Base-by-base conservation (phyloP, 2,329 filamentous ascomycete genomes). In the Exophiala sideris region DNA sequence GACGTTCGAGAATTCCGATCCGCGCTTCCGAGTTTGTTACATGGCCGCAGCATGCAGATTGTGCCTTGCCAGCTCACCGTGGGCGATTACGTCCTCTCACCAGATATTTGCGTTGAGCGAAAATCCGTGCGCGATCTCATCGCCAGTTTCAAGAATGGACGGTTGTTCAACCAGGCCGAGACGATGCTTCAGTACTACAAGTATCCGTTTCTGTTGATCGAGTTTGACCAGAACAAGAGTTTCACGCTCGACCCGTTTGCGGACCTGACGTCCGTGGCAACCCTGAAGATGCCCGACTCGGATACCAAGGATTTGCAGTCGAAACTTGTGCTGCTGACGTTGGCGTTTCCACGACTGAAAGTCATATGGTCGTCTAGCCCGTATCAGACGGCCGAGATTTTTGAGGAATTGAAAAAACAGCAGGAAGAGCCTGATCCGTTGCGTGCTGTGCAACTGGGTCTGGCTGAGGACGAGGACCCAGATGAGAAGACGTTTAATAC, bases 1-100 rank as follows among this genome's bases (percentile, higher is more conserved):
- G 94, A 99, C 65, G 89, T 97, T 29, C 89, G 94, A 67, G 94
- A 99, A 71, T 97, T 99, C 69, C 85, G 94, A 60, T 96, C 91
- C 32, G 91, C 89, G 1, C 79, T 99, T 0, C 92, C 94, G 0
- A 96, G 91, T 1, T 80, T 99, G 3, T 79, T 97, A 2, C 92
- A 99, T 69, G 94, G 89, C 1, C 87, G 89, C 48, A 89, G 84
- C 64, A 92, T 96, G 76, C 78, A 91, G 33, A 85, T 97, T 40
- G 86, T 97, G 0, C 94, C 94, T 1, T 96, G 92, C 72, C 95
- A 95, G 83, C 77, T 99, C 56, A 99, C 92, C 1, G 92, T 99
- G 0, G 94, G 90, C 60, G 94, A 99, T 74, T 99, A 99, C 71
- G 86, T 99, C 57, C 79, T 99, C 39, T 94, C 89, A 1, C 92